Percentiles rank a stretch among this genome's conserved stretches.
Evolutionary conservation across 768 basidiomycete species (phyloP).

Genomic region (Leccinum imitatum): DNA sequence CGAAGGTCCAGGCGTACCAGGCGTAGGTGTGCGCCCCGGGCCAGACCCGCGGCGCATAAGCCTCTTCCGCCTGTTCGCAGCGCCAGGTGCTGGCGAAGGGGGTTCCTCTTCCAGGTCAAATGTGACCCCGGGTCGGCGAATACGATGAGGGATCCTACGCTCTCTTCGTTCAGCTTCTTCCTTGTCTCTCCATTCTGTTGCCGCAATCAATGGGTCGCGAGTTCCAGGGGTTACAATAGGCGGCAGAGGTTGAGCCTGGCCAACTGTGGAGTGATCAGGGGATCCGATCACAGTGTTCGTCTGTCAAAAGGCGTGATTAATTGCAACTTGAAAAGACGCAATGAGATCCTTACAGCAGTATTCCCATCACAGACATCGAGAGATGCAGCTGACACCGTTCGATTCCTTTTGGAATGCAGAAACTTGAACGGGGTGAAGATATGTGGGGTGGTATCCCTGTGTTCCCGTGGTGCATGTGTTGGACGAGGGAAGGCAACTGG

Average conservation of each 20-base stretch:
- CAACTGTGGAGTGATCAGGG: constrained; percentile 68
- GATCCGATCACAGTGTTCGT: constrained; percentile 73
- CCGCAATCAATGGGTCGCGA: constrained; percentile 63
- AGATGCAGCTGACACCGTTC: constrained; percentile 71
- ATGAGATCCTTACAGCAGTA: constrained; percentile 58
- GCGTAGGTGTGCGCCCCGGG: constrained; percentile 16
- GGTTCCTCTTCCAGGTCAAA: constrained; percentile 61
- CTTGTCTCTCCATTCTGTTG: constrained; percentile 68
- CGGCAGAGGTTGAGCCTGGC: constrained; percentile 52
- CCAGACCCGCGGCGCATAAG: constrained; percentile 31
- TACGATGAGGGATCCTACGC: constrained; percentile 33
- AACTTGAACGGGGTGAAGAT: constrained; percentile 66
- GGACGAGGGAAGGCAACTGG: constrained; percentile 33
- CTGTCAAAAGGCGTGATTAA: constrained; percentile 32
- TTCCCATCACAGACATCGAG: constrained; percentile 74
- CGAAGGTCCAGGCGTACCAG: constrained; percentile 23
- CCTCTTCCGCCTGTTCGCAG: constrained; percentile 23
- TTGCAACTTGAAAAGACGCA: background rate
- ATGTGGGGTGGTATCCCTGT: constrained; percentile 43
- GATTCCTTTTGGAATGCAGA: constrained; percentile 50
- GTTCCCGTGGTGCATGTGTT: constrained; percentile 32
- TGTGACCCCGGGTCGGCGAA: constrained; percentile 63
- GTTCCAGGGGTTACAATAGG: constrained; percentile 47
- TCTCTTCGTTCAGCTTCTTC: constrained; percentile 53
- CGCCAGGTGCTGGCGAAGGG: constrained; percentile 37